A percentile compares a stretch with the other conserved stretches of the same genome.
These are phyloP conservation scores for Acacia melanoxylon DNA, from an alignment of 306 rosid species.

Conservation along the genomic window DNA sequence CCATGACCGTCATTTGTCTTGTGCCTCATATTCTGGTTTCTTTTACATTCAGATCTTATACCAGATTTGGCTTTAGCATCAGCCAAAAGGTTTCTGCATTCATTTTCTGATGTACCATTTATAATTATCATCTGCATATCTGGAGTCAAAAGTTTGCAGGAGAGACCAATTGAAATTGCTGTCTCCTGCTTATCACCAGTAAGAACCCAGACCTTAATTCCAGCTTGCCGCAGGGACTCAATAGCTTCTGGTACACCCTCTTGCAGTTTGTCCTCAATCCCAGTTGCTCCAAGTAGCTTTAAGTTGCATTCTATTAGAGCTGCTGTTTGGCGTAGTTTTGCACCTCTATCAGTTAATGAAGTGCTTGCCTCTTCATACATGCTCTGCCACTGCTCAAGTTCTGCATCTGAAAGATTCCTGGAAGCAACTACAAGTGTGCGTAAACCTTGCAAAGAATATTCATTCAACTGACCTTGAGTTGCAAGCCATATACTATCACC, in stretches of 20 bases:
- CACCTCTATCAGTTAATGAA: constrained; percentile 73
- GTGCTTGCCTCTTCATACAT: constrained; percentile 93
- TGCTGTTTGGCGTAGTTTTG: constrained; percentile 78
- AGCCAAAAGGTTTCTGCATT: constrained; percentile 71
- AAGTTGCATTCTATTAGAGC: constrained; percentile 73
- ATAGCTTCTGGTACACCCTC: constrained; percentile 97
- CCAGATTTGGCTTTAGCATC: constrained; percentile 68
- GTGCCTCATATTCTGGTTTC: constrained; percentile 34
- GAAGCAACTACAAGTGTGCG: constrained; percentile 93
- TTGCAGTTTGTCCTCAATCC: constrained; percentile 96
- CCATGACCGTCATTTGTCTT: constrained; percentile 42
- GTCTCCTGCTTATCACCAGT: constrained; percentile 99
- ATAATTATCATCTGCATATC: constrained; percentile 80
- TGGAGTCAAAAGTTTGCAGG: constrained; percentile 81
- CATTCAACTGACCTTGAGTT: constrained; percentile 75
- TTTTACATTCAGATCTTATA: constrained; percentile 43
- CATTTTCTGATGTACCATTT: constrained; percentile 75
- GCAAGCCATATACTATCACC: constrained; percentile 35
- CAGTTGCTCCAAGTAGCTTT: constrained; percentile 88
- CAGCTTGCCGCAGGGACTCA: constrained; percentile 90
- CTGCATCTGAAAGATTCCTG: constrained; percentile 68
- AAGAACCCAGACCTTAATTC: constrained; percentile 98
- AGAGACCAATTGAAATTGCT: constrained; percentile 89
- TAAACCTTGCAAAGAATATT: constrained; percentile 79
- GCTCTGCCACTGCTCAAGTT: constrained; percentile 84